Percentiles rank a stretch among this genome's conserved stretches.
Evolutionary conservation across 352 stramenopile genomes (phyloP).

Genomic region (Globisporangium perplexum): DNA sequence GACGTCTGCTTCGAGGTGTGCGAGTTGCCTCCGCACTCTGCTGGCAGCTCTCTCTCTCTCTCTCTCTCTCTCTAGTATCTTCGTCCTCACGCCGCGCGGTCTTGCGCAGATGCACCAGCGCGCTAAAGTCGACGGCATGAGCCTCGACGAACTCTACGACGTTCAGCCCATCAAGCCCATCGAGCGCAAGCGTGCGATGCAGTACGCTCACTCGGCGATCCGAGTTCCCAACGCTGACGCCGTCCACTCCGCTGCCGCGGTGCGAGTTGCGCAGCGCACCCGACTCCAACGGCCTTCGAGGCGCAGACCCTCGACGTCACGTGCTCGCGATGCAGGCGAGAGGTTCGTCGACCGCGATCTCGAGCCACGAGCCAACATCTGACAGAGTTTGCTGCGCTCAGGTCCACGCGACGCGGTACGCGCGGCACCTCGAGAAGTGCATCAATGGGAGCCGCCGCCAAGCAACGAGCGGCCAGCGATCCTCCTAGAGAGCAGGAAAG

Average conservation of each 20-base stretch:
- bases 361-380: background rate
- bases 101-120: slow-evolving; percentile 64
- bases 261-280: slow-evolving; percentile 9
- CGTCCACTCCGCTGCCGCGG: background rate
- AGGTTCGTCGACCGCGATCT: slow-evolving; percentile 20
- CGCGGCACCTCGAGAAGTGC: slow-evolving; percentile 70
- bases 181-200: slow-evolving; percentile 17
- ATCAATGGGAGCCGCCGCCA: slow-evolving; percentile 50
- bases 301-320: slow-evolving; percentile 53
- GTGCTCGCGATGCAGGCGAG: slow-evolving; percentile 58
- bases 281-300: too few species aligned
- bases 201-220: too few species aligned
- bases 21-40: background rate
- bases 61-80: background rate
- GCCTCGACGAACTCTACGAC: slow-evolving; percentile 68
- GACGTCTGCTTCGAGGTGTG: slow-evolving; percentile 68
- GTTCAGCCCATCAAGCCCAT: slow-evolving; percentile 56
- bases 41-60: background rate
- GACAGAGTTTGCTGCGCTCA: slow-evolving; percentile 7
- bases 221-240: background rate
- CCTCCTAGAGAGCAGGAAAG: background rate
- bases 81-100: background rate
- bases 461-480: slow-evolving; percentile 7
- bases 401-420: slow-evolving; percentile 67
- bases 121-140: slow-evolving; percentile 52